phyloP scores from a whole-genome alignment of 345 rosid species.

The Nasturtium officinale region DNA sequence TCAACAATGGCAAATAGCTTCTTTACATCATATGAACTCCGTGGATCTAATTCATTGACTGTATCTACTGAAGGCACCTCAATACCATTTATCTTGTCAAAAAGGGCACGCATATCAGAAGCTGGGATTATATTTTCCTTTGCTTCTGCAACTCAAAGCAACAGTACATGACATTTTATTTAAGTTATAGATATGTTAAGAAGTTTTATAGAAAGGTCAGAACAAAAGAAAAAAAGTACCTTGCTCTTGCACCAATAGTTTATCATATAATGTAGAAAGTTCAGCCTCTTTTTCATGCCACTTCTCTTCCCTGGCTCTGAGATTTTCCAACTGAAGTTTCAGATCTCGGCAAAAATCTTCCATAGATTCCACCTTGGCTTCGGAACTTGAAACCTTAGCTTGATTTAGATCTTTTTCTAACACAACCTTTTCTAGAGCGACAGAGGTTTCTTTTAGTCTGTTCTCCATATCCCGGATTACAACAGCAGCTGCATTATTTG shows the following conservation, averaged over 20 bases:
- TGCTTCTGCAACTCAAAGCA: slow-evolving; percentile 51
- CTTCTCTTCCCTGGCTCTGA: slow-evolving; percentile 51
- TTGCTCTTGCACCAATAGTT: slow-evolving; percentile 52
- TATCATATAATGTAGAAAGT: slow-evolving; percentile 46
- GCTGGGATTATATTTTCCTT: slow-evolving; percentile 56
- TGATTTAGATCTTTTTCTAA: slow-evolving; percentile 58
- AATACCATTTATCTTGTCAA: slow-evolving; percentile 56
- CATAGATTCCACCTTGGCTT: slow-evolving; percentile 53
- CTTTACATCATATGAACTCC: slow-evolving; percentile 49
- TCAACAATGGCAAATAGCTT: slow-evolving; percentile 64
- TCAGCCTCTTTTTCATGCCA: slow-evolving; percentile 72
- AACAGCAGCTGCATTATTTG: slow-evolving; percentile 54
- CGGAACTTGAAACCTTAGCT: slow-evolving; percentile 57
- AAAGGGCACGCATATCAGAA: slow-evolving; percentile 54
- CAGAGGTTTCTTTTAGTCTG: slow-evolving; percentile 50
- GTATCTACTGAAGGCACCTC: slow-evolving; percentile 51
- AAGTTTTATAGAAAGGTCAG: slow-evolving; percentile 22
- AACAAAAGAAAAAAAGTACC: slow-evolving; percentile 45
- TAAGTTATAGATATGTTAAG: slow-evolving; percentile 15
- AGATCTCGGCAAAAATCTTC: slow-evolving; percentile 57
- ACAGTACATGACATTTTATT: slow-evolving; percentile 13
- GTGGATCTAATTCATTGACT: slow-evolving; percentile 45
- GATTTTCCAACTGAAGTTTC: slow-evolving; percentile 51
- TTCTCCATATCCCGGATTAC: slow-evolving; percentile 63
- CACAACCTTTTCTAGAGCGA: slow-evolving; percentile 46